Base-by-base conservation (phyloP, 1,284 basidiomycete species). In the Fomitopsis palustris region DNA sequence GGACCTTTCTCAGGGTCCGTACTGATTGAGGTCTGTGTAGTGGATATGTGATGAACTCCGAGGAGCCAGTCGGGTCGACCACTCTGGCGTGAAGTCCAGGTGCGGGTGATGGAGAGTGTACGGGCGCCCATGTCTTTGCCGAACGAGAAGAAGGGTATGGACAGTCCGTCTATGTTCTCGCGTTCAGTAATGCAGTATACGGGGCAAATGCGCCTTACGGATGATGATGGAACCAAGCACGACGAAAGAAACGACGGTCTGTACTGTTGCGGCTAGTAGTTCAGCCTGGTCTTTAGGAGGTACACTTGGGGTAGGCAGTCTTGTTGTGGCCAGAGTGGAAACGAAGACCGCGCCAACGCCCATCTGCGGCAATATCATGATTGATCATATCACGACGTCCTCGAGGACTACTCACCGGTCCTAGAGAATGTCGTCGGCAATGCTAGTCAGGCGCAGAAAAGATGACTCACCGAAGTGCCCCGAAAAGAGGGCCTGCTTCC, bases 341-440 rank as follows among this genome's bases (percentile, higher is more conserved):
- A 96, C 87, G 70, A 96, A 97, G 45, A 96, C 79, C 3, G 94
- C 94, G 0, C 89, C 86, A 31, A 92, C 90, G 47, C 89, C 88
- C 86, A 90, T 90, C 86, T 88, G 59, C 14, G 29, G 29, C n/a
- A 10, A 17, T 4, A 45, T 57, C 59, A 29, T 23, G 10, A 47
- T 4, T 3, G 14, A n/a, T n/a, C n/a, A n/a, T n/a, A n/a, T n/a
- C n/a, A n/a, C n/a, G 4, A 9, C 35, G n/a, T 39, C 42, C 8
- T n/a, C n/a, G 14, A 17, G 21, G 31, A n/a, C n/a, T 3, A 61
- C 83, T 71, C 67, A 87, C 84, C 58, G 86, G 85, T 53, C 86
- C 83, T 86, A 54, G 35, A 37, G 7, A 19, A 8, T 56, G 45
- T 23, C 21, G 5, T 6, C 39, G 5, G 53, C 10, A 37, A 27